Evolutionary conservation across 495 filamentous ascomycete genomes (phyloP).

Genomic region (Ramalina intermedia): DNA sequence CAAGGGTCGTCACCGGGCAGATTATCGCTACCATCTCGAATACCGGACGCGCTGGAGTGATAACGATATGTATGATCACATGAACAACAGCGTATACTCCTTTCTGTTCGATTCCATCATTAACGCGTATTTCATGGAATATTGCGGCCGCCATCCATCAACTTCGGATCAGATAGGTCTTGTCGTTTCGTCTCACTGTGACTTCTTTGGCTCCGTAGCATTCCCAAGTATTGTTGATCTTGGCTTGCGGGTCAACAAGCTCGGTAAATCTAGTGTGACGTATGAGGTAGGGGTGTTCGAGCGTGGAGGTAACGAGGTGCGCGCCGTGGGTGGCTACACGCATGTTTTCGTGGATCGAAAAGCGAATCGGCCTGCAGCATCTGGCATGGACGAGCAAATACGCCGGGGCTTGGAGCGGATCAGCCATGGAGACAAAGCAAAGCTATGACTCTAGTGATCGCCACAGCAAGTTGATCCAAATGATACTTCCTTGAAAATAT

Average conservation of each 20-base stretch:
- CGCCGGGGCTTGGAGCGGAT: constrained; percentile 37
- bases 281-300: constrained; percentile 89
- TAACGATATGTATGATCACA: constrained; percentile 59
- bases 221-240: constrained; percentile 76
- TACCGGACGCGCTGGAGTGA: constrained; percentile 92
- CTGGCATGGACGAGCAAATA: constrained; percentile 43
- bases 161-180: constrained; percentile 56
- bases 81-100: constrained; percentile 76
- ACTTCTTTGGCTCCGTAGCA: constrained; percentile 71
- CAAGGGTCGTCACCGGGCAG: constrained; percentile 48
- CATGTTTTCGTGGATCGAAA: constrained; percentile 79
- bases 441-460: constrained; percentile 13
- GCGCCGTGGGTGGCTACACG: constrained; percentile 72
- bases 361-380: constrained; percentile 45
- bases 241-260: constrained; percentile 64
- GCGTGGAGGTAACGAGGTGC: constrained; percentile 54
- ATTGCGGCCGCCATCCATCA: constrained; percentile 62
- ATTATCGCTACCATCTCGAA: constrained; percentile 69
- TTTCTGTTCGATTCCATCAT: constrained; percentile 78
- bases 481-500: too few relatives aligned
- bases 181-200: constrained; percentile 68
- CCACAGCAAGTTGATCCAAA: too few relatives aligned
- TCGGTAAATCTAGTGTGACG: constrained; percentile 77
- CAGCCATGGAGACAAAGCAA: constrained; percentile 5
- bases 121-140: constrained; percentile 73